These are phyloP conservation scores for Albifimbria verrucaria DNA, from an alignment of 2,329 filamentous ascomycete genomes.

Conservation along the genomic window DNA sequence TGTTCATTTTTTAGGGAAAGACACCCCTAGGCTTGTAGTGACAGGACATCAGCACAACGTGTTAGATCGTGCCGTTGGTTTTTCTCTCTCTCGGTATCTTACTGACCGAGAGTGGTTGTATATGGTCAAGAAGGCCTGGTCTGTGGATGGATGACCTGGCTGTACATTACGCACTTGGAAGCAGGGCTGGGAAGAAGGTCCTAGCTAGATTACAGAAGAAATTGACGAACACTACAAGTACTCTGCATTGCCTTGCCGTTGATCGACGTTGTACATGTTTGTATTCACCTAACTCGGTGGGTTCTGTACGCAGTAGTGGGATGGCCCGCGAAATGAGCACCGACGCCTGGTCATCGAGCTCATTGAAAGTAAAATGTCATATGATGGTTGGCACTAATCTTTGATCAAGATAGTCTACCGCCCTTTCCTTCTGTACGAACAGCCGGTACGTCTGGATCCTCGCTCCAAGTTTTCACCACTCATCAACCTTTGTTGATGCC, in stretches of 20 bases:
- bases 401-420: no score
- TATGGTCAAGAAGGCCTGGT: slow-evolving; percentile 7
- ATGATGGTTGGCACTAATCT: no score
- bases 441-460: no score
- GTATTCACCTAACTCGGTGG: no score
- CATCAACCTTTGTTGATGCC: no score
- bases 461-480: no score
- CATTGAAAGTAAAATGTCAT: no score
- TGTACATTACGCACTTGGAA: slow-evolving; percentile 14
- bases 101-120: neutral
- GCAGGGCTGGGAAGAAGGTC: neutral
- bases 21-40: neutral
- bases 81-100: neutral
- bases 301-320: no score
- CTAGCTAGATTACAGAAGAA: neutral
- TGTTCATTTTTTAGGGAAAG: neutral
- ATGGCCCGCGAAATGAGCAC: no score
- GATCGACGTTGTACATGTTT: no score
- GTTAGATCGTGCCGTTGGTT: neutral
- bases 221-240: slow-evolving; percentile 2
- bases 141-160: slow-evolving; percentile 6
- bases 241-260: neutral
- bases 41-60: neutral
- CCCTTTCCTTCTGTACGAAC: no score
- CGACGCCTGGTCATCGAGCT: no score